These are phyloP conservation scores for Dendryphion nanum DNA, from an alignment of 2,329 filamentous ascomycete species.

Conservation along the genomic window DNA sequence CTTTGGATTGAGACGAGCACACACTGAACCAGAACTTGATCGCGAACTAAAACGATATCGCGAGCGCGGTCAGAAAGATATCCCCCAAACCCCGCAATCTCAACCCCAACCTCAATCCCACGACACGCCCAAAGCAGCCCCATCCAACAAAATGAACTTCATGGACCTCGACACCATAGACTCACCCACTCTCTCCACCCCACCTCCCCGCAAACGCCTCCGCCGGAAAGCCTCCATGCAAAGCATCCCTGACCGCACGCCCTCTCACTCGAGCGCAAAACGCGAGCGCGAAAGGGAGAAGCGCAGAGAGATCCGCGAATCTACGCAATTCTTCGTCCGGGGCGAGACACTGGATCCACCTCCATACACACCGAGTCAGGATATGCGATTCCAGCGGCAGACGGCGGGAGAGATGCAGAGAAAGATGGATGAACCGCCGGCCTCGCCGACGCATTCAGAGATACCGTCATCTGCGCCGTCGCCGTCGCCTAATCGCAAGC, in stretches of 20 bases:
- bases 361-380: constrained; percentile 2
- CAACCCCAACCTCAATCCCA: too few relatives aligned
- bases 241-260: constrained; percentile 8
- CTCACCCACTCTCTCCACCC: constrained; percentile 1
- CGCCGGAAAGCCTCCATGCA: constrained; percentile 18
- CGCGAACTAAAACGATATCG: constrained; percentile 1
- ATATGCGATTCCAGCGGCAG: too few relatives aligned
- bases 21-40: constrained; percentile 12
- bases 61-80: not conserved
- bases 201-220: constrained; percentile 9
- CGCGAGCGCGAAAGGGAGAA: too few relatives aligned
- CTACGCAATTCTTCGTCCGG: constrained; percentile 13
- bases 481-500: not conserved
- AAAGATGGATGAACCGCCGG: too few relatives aligned
- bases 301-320: constrained; percentile 15
- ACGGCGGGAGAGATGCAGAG: too few relatives aligned
- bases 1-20: constrained; percentile 6
- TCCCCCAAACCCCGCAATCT: too few relatives aligned
- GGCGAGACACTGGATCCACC: constrained; percentile 16
- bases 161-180: constrained; percentile 21
- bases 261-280: too few relatives aligned
- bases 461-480: not conserved
- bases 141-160: constrained; percentile 20
- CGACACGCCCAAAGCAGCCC: not conserved
- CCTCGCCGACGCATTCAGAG: too few relatives aligned